phyloP scores from a whole-genome alignment of 345 rosid species.

The Microcos paniculata region DNA sequence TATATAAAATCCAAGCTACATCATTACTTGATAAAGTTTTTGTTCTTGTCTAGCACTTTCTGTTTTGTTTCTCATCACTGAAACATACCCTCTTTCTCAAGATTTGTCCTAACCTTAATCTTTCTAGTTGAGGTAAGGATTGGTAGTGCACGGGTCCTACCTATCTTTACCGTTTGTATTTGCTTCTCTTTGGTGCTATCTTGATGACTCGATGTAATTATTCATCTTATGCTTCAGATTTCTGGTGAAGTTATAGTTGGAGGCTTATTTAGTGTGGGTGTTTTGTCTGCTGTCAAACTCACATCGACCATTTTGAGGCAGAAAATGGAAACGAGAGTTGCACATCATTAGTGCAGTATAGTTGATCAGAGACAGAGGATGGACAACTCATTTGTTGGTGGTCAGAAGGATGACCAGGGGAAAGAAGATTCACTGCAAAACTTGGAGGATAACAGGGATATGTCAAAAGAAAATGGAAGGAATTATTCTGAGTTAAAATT shows the following conservation, averaged over 20 bases:
- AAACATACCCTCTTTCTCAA: background rate
- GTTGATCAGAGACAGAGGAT: conserved; percentile 30
- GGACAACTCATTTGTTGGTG: conserved; percentile 41
- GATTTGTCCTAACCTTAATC: background rate
- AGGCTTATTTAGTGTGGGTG: background rate
- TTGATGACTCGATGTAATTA: conserved; percentile 22
- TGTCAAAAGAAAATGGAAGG: conserved; percentile 17
- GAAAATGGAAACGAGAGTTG: conserved; percentile 27
- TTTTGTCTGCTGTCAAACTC: background rate
- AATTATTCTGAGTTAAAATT: conserved; percentile 28
- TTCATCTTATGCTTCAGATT: conserved; percentile 33
- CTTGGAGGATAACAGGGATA: conserved; percentile 25
- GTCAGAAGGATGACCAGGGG: conserved; percentile 40
- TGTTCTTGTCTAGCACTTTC: background rate
- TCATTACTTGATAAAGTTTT: background rate
- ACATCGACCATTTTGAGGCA: conserved; percentile 16
- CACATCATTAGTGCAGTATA: conserved; percentile 11
- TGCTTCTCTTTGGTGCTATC: background rate
- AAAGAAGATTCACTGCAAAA: conserved; percentile 40
- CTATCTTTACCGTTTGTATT: conserved; percentile 8
- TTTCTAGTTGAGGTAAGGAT: conserved; percentile 4
- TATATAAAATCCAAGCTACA: background rate
- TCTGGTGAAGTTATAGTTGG: conserved; percentile 15
- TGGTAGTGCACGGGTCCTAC: conserved; percentile 5
- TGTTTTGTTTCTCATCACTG: background rate